Base-by-base conservation (phyloP, 768 basidiomycete genomes). In the Lactarius vividus region DNA sequence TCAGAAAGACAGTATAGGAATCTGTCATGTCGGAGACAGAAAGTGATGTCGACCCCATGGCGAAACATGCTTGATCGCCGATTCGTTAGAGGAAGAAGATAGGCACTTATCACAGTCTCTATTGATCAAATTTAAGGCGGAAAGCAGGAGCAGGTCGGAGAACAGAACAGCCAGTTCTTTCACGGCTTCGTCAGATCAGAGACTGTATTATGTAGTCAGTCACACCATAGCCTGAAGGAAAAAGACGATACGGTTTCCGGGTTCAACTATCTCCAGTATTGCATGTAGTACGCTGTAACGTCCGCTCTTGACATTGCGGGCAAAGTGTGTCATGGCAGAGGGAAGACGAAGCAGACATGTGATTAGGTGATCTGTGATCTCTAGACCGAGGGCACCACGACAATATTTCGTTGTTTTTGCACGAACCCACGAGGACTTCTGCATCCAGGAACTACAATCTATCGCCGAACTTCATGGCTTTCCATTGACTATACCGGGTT, bases 371-470 rank as follows among this genome's bases (percentile, higher is more conserved):
- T 9, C 11, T 11, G 9, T 35, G 33, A 33, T 33, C 33, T 1
- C 8, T 9, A 0, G 8, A 33, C 33, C 9, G 33, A 59, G 60
- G 64, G 39, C 59, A 35, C 16, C 35, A 40, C 59, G 40, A 54
- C 60, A 77, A 52, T 87, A 85, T 69, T 81, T 94, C 62, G 77
- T 96, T 60, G 82, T 89, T 53, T 92, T 94, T 76, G 92, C 92
- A 2, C 91, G 91, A 75, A 83, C 81, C 6, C 92, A 96, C 74
- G 80, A 83, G 40, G 88, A 91, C 42, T 96, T 96, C 73, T 81
- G 95, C 29, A 75, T 96, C 15, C 94, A 94, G 39, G 93, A 95
- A 74, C 83, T 97, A 0, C 75, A 77, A 35, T 95, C 94, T 4
- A 75, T 95, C 46, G 84, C 92, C 3, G 85, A 94, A 71, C 81